A percentile compares a stretch with the other conserved stretches of the same genome.
phyloP scores from a whole-genome alignment of 1,284 basidiomycete genomes.

The Pseudozyma sp. region DNA sequence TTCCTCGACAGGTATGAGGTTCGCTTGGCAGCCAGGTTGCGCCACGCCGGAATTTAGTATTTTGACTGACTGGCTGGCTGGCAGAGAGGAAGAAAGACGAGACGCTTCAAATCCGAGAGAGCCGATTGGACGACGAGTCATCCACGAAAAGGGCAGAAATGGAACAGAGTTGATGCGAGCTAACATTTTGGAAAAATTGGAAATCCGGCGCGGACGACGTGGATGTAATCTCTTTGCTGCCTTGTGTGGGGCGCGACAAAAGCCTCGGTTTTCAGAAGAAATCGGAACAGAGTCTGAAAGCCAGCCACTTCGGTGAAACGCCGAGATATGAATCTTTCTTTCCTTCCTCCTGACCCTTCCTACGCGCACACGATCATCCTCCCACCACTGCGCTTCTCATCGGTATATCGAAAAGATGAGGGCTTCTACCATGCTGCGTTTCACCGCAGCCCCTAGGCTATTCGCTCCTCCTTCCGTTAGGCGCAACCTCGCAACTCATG shows the following conservation, averaged over 20 bases:
- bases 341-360: slow-evolving; percentile 2
- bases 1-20: slow-evolving; percentile 8
- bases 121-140: slow-evolving; percentile 46
- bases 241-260: too few species aligned
- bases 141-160: too few species aligned
- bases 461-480: slow-evolving; percentile 13
- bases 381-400: neutral
- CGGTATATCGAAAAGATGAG: slow-evolving; percentile 20
- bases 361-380: neutral
- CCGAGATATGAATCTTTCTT: slow-evolving; percentile 14
- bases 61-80: neutral
- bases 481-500: slow-evolving; percentile 44
- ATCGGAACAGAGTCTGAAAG: neutral
- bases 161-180: slow-evolving; percentile 4
- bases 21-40: neutral
- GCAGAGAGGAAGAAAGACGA: neutral
- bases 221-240: slow-evolving; percentile 9
- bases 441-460: slow-evolving; percentile 21
- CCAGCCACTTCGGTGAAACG: slow-evolving; percentile 17
- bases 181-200: neutral
- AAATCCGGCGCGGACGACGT: slow-evolving; percentile 5
- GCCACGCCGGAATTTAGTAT: neutral
- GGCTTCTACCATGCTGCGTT: slow-evolving; percentile 38
- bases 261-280: slow-evolving; percentile 7
- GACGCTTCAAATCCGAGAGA: slow-evolving; percentile 20